Percentiles rank a stretch among this genome's conserved stretches.
Conservation (phyloP, 257 asterid species). For the Solanum acaule region DNA sequence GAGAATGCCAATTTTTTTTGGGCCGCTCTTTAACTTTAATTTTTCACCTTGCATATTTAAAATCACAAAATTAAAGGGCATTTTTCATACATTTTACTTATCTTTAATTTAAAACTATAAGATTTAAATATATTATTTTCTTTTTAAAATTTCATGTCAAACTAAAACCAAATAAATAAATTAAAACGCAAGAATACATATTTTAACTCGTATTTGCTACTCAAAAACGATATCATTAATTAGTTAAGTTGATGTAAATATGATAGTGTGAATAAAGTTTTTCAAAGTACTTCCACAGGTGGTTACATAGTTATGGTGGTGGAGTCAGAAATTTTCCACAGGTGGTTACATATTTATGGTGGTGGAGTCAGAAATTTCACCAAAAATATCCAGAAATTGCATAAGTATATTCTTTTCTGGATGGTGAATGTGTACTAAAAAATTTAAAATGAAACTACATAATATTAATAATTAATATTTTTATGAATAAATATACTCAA, state of each 20-base stretch:
- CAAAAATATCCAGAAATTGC: no score
- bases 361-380: rapidly evolving
- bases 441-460: no score
- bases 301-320: no score
- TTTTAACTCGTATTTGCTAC: background rate
- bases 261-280: background rate
- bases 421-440: background rate
- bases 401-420: no score
- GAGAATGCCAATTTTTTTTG: background rate
- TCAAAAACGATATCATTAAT: background rate
- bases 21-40: background rate
- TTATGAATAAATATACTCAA: background rate
- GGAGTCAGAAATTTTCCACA: no score
- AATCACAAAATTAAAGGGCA: background rate
- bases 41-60: background rate
- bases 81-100: background rate
- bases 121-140: background rate
- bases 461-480: no score
- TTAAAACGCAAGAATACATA: background rate
- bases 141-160: background rate
- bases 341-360: background rate
- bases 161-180: background rate
- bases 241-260: background rate
- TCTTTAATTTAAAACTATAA: background rate
- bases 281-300: background rate